phyloP scores from a whole-genome alignment of 495 filamentous ascomycete genomes.

The Aspergillus saccharolyticus region DNA sequence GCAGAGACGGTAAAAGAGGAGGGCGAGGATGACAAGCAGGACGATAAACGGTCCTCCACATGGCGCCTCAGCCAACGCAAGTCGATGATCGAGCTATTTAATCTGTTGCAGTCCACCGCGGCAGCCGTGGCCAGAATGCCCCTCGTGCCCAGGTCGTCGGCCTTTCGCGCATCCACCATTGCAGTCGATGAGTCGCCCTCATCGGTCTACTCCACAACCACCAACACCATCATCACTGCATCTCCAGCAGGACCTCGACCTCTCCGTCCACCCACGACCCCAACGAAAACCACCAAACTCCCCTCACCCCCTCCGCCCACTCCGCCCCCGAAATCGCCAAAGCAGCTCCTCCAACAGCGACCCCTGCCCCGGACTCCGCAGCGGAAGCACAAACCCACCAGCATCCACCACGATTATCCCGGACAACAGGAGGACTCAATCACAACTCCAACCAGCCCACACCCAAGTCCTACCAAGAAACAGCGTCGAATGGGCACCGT shows the following conservation, averaged over 20 bases:
- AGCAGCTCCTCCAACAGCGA: not conserved
- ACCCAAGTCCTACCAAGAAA: conserved; percentile 7
- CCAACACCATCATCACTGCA: not conserved
- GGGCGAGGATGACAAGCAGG: not conserved
- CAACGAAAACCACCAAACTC: not conserved
- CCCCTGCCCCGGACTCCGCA: not conserved
- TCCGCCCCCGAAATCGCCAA: not conserved
- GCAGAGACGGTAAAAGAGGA: not conserved
- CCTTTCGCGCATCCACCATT: not conserved
- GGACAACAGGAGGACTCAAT: no score
- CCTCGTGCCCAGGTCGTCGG: not conserved
- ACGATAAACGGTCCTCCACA: conserved; percentile 8
- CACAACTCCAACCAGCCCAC: not conserved
- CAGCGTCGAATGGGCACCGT: conserved; percentile 15
- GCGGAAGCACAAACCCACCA: not conserved
- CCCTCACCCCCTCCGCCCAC: not conserved
- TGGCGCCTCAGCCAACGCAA: conserved; percentile 18
- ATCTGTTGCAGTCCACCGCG: conserved; percentile 11
- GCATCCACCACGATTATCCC: no score
- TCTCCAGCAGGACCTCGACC: not conserved
- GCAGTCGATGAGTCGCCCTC: not conserved
- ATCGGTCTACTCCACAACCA: not conserved
- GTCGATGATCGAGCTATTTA: conserved; percentile 23
- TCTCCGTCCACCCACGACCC: not conserved
- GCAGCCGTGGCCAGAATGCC: conserved; percentile 2